These are phyloP conservation scores for Penicillium sp. DNA, from an alignment of 2,329 filamentous ascomycete genomes.

Conservation along the genomic window DNA sequence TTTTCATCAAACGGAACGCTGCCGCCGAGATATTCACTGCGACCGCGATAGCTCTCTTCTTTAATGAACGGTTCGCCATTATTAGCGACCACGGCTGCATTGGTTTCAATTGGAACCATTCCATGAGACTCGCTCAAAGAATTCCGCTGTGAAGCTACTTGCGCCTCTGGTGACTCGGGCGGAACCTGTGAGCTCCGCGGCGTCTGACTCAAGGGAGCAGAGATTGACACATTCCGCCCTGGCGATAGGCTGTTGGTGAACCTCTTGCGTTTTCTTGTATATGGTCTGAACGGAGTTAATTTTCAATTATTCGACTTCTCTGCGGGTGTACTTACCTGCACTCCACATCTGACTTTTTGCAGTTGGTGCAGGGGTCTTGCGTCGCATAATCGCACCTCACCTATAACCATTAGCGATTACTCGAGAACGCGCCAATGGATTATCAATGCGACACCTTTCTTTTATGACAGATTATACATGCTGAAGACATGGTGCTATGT, in stretches of 20 bases:
- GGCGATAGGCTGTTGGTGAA: slow-evolving; percentile 40
- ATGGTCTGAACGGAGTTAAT: slow-evolving; percentile 20
- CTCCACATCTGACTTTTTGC: slow-evolving; percentile 24
- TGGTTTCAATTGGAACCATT: slow-evolving; percentile 2
- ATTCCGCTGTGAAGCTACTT: slow-evolving; percentile 4
- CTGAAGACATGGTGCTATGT: slow-evolving; percentile 20
- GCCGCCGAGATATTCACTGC: slow-evolving; percentile 27
- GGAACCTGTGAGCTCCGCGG: slow-evolving; percentile 26
- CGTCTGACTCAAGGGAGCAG: slow-evolving; percentile 22
- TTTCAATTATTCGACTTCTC: background rate
- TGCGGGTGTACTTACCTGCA: slow-evolving; percentile 23
- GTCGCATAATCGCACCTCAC: slow-evolving; percentile 29
- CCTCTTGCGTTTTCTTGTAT: slow-evolving; percentile 33
- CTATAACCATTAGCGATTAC: slow-evolving; percentile 20
- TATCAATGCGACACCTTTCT: slow-evolving; percentile 37
- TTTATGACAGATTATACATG: slow-evolving; percentile 47
- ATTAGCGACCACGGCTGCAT: background rate
- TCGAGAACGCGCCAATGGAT: slow-evolving; percentile 2
- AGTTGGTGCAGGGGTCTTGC: slow-evolving; percentile 31
- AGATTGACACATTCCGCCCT: slow-evolving; percentile 10
- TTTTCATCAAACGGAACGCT: slow-evolving; percentile 31
- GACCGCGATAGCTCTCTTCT: slow-evolving; percentile 30
- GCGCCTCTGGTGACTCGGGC: slow-evolving; percentile 9
- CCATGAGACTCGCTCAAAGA: slow-evolving; percentile 8
- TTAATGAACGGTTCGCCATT: slow-evolving; percentile 25